These are phyloP conservation scores for Glycine tomentella DNA, from an alignment of 306 rosid genomes.

Conservation along the genomic window DNA sequence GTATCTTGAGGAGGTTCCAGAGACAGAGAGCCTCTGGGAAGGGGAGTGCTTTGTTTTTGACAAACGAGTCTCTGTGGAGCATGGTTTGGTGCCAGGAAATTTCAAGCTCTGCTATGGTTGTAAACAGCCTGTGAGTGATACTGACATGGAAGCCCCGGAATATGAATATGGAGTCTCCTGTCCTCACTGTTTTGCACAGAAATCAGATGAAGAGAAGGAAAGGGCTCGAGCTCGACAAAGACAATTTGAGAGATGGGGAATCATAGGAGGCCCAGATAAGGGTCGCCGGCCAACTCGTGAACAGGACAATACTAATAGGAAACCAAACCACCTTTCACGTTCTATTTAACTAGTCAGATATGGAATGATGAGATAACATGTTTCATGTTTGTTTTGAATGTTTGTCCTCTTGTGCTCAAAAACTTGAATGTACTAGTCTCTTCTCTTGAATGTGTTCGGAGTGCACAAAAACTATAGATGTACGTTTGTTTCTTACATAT, in stretches of 20 bases:
- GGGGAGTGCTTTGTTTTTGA: slow-evolving; percentile 98
- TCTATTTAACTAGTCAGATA: slow-evolving; percentile 46
- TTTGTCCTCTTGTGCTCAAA: slow-evolving; percentile 2
- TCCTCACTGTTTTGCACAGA: slow-evolving; percentile 72
- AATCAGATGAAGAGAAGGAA: slow-evolving; percentile 89
- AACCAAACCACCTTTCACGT: slow-evolving; percentile 56
- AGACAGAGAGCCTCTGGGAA: slow-evolving; percentile 86
- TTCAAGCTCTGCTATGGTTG: slow-evolving; percentile 97
- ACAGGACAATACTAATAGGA: slow-evolving; percentile 32
- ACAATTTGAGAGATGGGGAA: slow-evolving; percentile 89
- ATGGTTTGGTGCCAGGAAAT: slow-evolving; percentile 83
- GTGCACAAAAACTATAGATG: slow-evolving; percentile 21
- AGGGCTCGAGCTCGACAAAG: slow-evolving; percentile 94
- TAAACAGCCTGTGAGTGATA: slow-evolving; percentile 92
- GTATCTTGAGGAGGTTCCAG: slow-evolving; percentile 86
- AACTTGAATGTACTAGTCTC: no score
- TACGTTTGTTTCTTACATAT: no score
- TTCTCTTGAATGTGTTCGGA: background rate
- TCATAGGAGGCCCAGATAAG: slow-evolving; percentile 92
- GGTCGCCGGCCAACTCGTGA: slow-evolving; percentile 60
- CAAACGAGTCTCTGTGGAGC: slow-evolving; percentile 92
- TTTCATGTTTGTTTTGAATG: no score
- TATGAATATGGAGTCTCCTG: slow-evolving; percentile 89
- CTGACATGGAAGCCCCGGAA: slow-evolving; percentile 80
- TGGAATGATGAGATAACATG: background rate